phyloP scores from a whole-genome alignment of 768 basidiomycete genomes.

The Trichaptum fuscoviolaceum region DNA sequence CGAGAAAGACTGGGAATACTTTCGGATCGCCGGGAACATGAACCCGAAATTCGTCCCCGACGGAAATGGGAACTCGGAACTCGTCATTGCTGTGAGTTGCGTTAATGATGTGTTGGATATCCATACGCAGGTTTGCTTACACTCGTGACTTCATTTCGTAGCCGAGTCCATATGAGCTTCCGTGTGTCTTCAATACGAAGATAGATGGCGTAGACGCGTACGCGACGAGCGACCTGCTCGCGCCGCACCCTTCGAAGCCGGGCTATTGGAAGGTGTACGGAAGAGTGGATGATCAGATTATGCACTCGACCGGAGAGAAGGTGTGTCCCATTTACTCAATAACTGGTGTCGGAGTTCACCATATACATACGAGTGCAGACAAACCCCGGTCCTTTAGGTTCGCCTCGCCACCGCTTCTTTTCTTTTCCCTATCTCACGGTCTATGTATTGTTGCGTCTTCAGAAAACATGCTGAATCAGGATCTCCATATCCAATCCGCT shows the following conservation, averaged over 20 bases:
- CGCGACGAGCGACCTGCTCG: constrained; percentile 35
- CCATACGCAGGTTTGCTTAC: no score
- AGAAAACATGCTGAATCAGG: constrained; percentile 24
- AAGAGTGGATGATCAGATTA: constrained; percentile 26
- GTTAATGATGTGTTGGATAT: no score
- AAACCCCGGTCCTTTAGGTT: constrained; percentile 25
- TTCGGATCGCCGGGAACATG: constrained; percentile 20
- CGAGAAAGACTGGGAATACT: constrained; percentile 29
- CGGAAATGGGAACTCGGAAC: constrained; percentile 27
- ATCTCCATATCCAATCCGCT: constrained; percentile 25
- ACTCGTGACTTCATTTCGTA: neutral
- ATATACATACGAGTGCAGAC: constrained; percentile 12
- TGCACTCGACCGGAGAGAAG: constrained; percentile 29
- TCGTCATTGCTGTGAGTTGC: constrained; percentile 31
- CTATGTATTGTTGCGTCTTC: neutral
- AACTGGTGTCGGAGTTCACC: no score
- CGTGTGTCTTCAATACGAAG: constrained; percentile 26
- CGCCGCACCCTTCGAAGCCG: constrained; percentile 34
- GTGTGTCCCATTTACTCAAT: constrained; percentile 13
- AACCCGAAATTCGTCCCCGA: constrained; percentile 23
- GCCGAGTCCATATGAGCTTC: constrained; percentile 7
- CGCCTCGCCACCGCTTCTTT: neutral
- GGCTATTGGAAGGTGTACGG: constrained; percentile 34
- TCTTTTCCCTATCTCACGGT: neutral
- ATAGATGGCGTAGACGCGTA: constrained; percentile 28